These are phyloP conservation scores for Diplotaxis tenuifolia DNA, from an alignment of 345 rosid genomes.

Conservation along the genomic window DNA sequence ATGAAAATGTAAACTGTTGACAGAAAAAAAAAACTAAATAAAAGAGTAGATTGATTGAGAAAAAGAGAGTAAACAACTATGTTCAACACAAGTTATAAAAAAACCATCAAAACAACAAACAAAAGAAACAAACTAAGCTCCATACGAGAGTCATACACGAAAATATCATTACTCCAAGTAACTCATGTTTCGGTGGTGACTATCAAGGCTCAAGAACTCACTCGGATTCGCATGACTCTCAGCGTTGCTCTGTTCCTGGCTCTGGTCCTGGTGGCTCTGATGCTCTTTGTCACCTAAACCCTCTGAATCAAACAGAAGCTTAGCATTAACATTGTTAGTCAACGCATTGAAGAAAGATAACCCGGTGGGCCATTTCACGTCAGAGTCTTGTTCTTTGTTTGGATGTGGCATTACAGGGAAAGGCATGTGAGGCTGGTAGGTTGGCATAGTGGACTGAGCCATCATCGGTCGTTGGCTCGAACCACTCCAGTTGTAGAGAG, in stretches of 20 bases:
- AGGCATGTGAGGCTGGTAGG: slow-evolving; percentile 54
- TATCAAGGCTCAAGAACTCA: slow-evolving; percentile 80
- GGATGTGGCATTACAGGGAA: slow-evolving; percentile 50
- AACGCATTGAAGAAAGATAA: slow-evolving; percentile 82
- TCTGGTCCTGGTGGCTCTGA: slow-evolving; percentile 31
- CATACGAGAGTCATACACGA: neutral
- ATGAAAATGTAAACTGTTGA: neutral
- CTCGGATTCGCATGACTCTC: slow-evolving; percentile 54
- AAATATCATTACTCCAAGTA: slow-evolving; percentile 33
- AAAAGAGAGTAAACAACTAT: slow-evolving; percentile 1
- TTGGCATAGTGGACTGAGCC: slow-evolving; percentile 47
- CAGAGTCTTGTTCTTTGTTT: slow-evolving; percentile 54
- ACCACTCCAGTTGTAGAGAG: slow-evolving; percentile 63
- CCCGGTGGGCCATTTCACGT: slow-evolving; percentile 93
- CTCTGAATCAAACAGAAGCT: slow-evolving; percentile 72
- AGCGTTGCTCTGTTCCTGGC: slow-evolving; percentile 42
- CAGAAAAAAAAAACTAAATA: neutral
- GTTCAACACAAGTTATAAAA: slow-evolving; percentile 16
- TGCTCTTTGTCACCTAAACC: slow-evolving; percentile 48
- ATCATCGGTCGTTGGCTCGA: slow-evolving; percentile 54
- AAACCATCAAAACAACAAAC: slow-evolving; percentile 16
- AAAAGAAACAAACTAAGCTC: slow-evolving; percentile 20
- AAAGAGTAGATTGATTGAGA: neutral
- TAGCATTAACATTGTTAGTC: slow-evolving; percentile 65
- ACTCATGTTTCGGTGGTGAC: slow-evolving; percentile 43